Conservation (phyloP, 1,139 yeast species). For the Geotrichum carabidarum region DNA sequence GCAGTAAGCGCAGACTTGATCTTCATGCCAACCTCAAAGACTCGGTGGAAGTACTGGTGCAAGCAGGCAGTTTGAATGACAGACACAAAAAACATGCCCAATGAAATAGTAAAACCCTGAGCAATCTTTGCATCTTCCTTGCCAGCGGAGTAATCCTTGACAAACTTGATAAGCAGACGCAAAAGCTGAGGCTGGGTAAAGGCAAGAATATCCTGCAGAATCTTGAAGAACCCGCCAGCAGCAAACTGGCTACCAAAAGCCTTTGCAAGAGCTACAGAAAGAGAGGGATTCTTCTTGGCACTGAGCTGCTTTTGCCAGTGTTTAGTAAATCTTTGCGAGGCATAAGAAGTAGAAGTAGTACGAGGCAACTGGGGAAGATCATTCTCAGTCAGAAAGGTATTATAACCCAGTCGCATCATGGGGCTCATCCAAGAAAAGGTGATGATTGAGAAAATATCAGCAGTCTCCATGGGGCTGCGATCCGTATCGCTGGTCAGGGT, state of each 20-base stretch:
- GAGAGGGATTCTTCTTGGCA: slow-evolving; percentile 52
- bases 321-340: slow-evolving; percentile 41
- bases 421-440: slow-evolving; percentile 92
- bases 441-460: slow-evolving; percentile 74
- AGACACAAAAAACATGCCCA: slow-evolving; percentile 78
- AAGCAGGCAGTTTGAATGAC: slow-evolving; percentile 75
- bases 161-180: slow-evolving; percentile 70
- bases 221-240: slow-evolving; percentile 74
- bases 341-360: slow-evolving; percentile 37
- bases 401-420: slow-evolving; percentile 79
- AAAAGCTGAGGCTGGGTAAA: slow-evolving; percentile 87
- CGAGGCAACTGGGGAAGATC: slow-evolving; percentile 81
- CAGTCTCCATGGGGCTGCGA: slow-evolving; percentile 65
- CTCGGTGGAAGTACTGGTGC: slow-evolving; percentile 89
- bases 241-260: slow-evolving; percentile 70
- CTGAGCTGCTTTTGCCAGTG: slow-evolving; percentile 56
- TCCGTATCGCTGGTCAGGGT: slow-evolving; percentile 41
- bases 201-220: slow-evolving; percentile 71
- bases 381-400: slow-evolving; percentile 61
- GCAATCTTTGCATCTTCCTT: slow-evolving; percentile 46
- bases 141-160: slow-evolving; percentile 56
- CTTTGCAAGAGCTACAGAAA: slow-evolving; percentile 54
- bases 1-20: slow-evolving; percentile 72
- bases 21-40: slow-evolving; percentile 86
- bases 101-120: slow-evolving; percentile 76